These are phyloP conservation scores for Tetracladium setigerum DNA, from an alignment of 495 filamentous ascomycete genomes.

Conservation along the genomic window DNA sequence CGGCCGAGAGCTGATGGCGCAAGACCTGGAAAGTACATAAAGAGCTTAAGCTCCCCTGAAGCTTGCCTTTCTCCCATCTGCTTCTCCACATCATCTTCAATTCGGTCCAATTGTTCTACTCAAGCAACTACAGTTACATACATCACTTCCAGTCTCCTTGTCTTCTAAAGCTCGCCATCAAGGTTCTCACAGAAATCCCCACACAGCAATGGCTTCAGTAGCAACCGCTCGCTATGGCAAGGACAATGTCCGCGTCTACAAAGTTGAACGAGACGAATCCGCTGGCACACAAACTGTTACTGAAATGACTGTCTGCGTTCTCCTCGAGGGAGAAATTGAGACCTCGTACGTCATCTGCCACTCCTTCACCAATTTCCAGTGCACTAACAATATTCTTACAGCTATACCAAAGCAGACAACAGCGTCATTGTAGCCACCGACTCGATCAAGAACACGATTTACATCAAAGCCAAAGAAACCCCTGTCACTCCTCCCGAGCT, in stretches of 20 bases:
- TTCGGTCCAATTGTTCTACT: not conserved
- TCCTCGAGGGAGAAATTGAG: conserved; percentile 87
- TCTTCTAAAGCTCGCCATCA: not conserved
- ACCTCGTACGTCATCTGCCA: conserved; percentile 53
- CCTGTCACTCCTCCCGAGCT: conserved; percentile 90
- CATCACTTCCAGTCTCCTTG: not conserved
- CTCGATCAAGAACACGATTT: conserved; percentile 96
- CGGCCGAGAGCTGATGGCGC: too few relatives aligned
- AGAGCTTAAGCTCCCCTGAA: not conserved
- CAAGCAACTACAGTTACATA: not conserved
- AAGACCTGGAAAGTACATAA: too few relatives aligned
- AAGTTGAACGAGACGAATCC: conserved; percentile 72
- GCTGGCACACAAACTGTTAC: conserved; percentile 75
- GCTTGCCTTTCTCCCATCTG: not conserved
- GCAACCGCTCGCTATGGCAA: conserved; percentile 81
- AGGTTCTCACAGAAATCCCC: not conserved
- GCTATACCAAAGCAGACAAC: conserved; percentile 92
- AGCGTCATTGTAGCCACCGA: conserved; percentile 93
- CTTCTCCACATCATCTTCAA: not conserved
- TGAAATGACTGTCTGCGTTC: conserved; percentile 88
- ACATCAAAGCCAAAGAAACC: conserved; percentile 87
- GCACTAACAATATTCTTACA: conserved; percentile 25
- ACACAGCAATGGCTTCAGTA: conserved; percentile 50
- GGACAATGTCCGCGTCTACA: conserved; percentile 97
- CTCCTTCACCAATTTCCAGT: not conserved